A percentile compares a stretch with the other conserved stretches of the same genome.
phyloP scores from a whole-genome alignment of 2,329 filamentous ascomycete genomes.

The Verticillium zaregamsianum region DNA sequence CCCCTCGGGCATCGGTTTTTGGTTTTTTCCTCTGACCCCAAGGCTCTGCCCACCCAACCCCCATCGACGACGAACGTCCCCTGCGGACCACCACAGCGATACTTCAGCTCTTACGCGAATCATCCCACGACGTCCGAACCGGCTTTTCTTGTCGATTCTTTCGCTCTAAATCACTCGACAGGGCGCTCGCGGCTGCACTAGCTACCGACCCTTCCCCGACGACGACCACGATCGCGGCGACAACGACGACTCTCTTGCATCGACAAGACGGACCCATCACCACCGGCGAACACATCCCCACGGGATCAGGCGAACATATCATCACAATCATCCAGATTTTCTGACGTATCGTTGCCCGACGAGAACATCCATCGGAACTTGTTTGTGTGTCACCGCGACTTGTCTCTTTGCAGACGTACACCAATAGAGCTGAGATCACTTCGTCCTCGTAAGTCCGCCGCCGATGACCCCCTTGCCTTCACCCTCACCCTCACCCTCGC shows the following conservation, averaged over 20 bases:
- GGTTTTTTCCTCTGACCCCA: neutral
- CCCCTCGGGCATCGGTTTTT: neutral
- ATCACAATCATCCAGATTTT: neutral
- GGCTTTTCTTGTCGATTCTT: neutral
- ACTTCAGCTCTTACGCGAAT: neutral
- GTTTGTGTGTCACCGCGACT: neutral
- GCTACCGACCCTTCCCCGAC: neutral
- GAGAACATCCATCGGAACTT: neutral
- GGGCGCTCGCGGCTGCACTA: neutral
- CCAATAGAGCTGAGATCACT: conserved; percentile 15
- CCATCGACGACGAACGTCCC: conserved; percentile 1
- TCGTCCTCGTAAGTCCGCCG: conserved; percentile 3
- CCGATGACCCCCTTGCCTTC: neutral
- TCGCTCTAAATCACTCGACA: neutral
- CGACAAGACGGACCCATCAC: conserved; percentile 7
- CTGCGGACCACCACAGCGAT: neutral
- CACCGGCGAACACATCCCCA: conserved; percentile 12
- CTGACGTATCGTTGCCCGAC: neutral
- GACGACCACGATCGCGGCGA: conserved; percentile 5
- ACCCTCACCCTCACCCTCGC: conserved; percentile 5
- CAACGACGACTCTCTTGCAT: conserved; percentile 9
- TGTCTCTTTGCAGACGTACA: conserved; percentile 6
- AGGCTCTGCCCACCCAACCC: neutral
- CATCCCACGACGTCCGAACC: neutral
- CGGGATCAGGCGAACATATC: conserved; percentile 10